Evolutionary conservation across 805 yeast species (phyloP), one percentile per base, ranked within the genome.

Genomic region (Wickerhamomyces canadensis): DNA sequence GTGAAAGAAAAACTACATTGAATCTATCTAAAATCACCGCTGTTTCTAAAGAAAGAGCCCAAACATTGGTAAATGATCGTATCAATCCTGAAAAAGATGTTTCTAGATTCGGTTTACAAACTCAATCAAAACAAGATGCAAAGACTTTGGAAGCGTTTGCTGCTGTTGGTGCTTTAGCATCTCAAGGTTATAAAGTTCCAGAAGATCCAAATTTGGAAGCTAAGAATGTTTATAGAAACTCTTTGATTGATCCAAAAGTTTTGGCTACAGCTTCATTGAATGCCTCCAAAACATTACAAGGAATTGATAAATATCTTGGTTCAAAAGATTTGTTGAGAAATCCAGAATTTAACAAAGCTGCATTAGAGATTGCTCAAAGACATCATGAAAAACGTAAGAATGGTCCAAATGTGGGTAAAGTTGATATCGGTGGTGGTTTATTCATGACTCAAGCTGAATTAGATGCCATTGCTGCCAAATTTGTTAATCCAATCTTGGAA

Each of bases 381-480:
- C 77, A 78, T 51, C 67, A 73, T 33, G 75, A 73, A 34, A 78
- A 75, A 55, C 72, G 91, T 52, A 48, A 54, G 34, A 67, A 69
- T 1, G 26, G 33, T 25, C 36, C 39, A 43, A 56, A 65, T 44
- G 56, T 50, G 35, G 77, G 79, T 45, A 74, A 80, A 57, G 67
- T 87, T 50, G 71, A 86, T 53, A 63, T 91, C 44, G 98, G 98
- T 42, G 96, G 95, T 44, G 98, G 97, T 2, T 69, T 85, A 40
- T 75, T 72, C 52, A 76, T 91, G 72, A 68, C 84, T 27, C 82
- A 73, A 42, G 72, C 68, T 16, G 96, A 89, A 52, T 75, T 93
- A 43, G 82, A 85, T 45, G 72, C 72, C 35, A 74, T 91, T 65
- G 98, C 98, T 16, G 65, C 77, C 42, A 72, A 78, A 33, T 69